Evolutionary conservation across 2,329 filamentous ascomycete species (phyloP).

Genomic region (Colletotrichum sojae): DNA sequence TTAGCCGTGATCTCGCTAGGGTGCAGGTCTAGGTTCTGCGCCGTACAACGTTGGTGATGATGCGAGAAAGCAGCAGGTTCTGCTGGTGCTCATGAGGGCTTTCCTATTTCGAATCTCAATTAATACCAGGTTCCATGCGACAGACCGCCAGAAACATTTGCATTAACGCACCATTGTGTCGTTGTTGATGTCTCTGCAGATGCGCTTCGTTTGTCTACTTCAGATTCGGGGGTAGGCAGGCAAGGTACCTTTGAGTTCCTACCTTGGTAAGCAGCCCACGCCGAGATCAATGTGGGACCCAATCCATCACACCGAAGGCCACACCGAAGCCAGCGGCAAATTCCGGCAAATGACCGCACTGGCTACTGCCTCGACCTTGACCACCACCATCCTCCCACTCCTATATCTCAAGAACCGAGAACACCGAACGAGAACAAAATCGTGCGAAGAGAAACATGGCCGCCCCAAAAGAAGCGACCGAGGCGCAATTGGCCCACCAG

Average conservation of each 20-base stretch:
- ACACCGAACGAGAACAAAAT: background rate
- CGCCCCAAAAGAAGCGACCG: constrained; percentile 78
- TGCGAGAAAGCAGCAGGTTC: constrained; percentile 90
- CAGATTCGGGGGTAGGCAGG: background rate
- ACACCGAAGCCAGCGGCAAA: constrained; percentile 38
- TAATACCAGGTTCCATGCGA: background rate
- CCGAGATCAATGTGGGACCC: background rate
- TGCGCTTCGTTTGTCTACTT: constrained; percentile 34
- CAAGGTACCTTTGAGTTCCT: too few relatives aligned
- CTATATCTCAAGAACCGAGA: background rate
- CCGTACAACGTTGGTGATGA: constrained; percentile 96
- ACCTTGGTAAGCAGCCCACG: background rate
- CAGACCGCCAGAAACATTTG: background rate
- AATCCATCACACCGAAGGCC: constrained; percentile 7
- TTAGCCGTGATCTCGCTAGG: constrained; percentile 28
- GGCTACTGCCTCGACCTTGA: constrained; percentile 20
- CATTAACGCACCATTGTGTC: constrained; percentile 35
- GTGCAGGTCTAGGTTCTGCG: background rate
- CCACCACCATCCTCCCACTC: background rate
- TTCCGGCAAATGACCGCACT: constrained; percentile 36
- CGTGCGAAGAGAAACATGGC: constrained; percentile 69
- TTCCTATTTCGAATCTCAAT: constrained; percentile 68
- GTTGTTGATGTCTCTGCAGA: constrained; percentile 1
- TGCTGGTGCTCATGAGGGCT: constrained; percentile 98
- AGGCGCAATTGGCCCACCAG: constrained; percentile 85